phyloP scores from a whole-genome alignment of 805 yeast genomes.

The Candida ipomoeae region DNA sequence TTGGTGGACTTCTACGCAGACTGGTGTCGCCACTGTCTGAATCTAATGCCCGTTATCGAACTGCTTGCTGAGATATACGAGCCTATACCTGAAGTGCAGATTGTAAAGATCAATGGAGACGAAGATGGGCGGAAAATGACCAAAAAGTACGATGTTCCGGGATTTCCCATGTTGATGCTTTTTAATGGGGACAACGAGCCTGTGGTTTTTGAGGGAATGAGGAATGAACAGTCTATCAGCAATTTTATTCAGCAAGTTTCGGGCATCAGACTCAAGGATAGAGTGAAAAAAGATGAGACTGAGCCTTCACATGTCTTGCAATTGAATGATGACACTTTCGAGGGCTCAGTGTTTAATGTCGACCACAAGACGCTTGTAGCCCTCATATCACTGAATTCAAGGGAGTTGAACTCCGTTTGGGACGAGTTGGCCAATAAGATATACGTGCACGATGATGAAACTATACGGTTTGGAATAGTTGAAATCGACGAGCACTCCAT shows the following conservation, averaged over 20 bases:
- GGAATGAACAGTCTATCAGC: conserved; percentile 48
- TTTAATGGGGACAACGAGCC: conserved; percentile 52
- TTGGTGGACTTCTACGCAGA: conserved; percentile 54
- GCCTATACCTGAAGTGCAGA: conserved; percentile 36
- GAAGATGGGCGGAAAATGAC: conserved; percentile 46
- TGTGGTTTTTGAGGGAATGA: conserved; percentile 51
- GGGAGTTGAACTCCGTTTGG: conserved; percentile 48
- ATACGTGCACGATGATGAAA: conserved; percentile 31
- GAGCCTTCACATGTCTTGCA: conserved; percentile 5
- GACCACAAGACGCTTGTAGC: conserved; percentile 39
- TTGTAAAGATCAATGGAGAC: conserved; percentile 60
- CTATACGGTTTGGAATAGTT: conserved; percentile 40
- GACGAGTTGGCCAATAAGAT: conserved; percentile 47
- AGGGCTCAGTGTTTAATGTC: conserved; percentile 33
- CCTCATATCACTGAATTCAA: neutral
- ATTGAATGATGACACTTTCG: conserved; percentile 31
- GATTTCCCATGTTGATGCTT: conserved; percentile 63
- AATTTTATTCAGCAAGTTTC: conserved; percentile 45
- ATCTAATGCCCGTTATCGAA: conserved; percentile 43
- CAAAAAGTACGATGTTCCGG: conserved; percentile 48
- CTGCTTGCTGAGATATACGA: conserved; percentile 30
- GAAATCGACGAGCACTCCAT: conserved; percentile 14
- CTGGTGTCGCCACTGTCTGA: conserved; percentile 71
- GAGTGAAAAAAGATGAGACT: conserved; percentile 6
- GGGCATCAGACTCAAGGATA: conserved; percentile 20